These are phyloP conservation scores for Astrothelium macrocarpum DNA, from an alignment of 495 filamentous ascomycete species.

Conservation along the genomic window DNA sequence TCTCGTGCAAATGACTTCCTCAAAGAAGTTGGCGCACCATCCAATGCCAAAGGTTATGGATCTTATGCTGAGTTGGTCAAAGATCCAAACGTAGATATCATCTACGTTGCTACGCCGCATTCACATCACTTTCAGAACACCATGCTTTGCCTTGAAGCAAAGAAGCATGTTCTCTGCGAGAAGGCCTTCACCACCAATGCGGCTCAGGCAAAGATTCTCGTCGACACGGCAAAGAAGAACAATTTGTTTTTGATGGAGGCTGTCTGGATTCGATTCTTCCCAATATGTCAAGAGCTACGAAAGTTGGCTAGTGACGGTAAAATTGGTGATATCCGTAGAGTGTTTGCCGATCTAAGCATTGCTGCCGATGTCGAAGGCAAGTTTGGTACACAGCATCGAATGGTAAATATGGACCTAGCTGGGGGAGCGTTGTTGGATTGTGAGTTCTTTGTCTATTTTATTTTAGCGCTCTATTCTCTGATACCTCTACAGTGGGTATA, in stretches of 20 bases:
- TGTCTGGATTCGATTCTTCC: slow-evolving; percentile 88
- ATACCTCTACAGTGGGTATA: slow-evolving; percentile 55
- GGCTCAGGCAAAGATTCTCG: slow-evolving; percentile 63
- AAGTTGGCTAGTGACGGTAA: slow-evolving; percentile 56
- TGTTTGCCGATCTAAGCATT: slow-evolving; percentile 60
- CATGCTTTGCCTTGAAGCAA: slow-evolving; percentile 68
- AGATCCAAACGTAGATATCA: slow-evolving; percentile 70
- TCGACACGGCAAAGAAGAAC: slow-evolving; percentile 62
- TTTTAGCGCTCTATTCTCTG: neutral
- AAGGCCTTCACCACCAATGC: slow-evolving; percentile 91
- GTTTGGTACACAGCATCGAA: slow-evolving; percentile 54
- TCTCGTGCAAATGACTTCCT: slow-evolving; percentile 65
- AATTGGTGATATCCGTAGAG: slow-evolving; percentile 70
- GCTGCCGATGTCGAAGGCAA: slow-evolving; percentile 42
- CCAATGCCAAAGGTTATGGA: slow-evolving; percentile 62
- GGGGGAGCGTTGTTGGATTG: slow-evolving; percentile 75
- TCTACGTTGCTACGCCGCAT: slow-evolving; percentile 92
- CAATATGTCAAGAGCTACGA: slow-evolving; percentile 64
- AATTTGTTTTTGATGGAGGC: slow-evolving; percentile 94
- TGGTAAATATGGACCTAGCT: slow-evolving; percentile 80
- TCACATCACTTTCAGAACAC: slow-evolving; percentile 92
- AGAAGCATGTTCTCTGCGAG: slow-evolving; percentile 86
- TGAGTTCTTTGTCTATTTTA: slow-evolving; percentile 26
- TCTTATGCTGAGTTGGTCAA: slow-evolving; percentile 70
- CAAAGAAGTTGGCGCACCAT: slow-evolving; percentile 51